phyloP scores from a whole-genome alignment of 306 rosid species.

The Rosa persica region DNA sequence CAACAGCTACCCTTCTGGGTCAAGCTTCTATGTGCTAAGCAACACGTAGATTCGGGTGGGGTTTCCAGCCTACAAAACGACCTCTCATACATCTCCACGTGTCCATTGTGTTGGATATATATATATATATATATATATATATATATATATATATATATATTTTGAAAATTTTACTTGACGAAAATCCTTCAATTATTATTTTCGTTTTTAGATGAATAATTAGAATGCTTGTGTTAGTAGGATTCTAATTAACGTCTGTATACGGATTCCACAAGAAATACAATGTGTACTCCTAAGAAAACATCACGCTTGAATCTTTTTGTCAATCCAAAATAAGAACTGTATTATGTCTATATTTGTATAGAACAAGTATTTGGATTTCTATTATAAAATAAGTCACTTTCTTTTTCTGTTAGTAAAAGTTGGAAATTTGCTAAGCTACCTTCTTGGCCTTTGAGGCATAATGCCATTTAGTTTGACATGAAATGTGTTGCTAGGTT shows the following conservation, averaged over 20 bases:
- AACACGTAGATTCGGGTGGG: background rate
- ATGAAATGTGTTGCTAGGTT: background rate
- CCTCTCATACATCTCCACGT: background rate
- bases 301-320: background rate
- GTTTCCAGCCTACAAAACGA: background rate
- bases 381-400: background rate
- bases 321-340: too few species aligned
- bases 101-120: background rate
- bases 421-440: background rate
- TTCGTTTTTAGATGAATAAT: background rate
- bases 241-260: background rate
- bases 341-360: too few species aligned
- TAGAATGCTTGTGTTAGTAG: background rate
- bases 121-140: too few species aligned
- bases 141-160: too few species aligned
- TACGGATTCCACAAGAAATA: background rate
- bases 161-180: background rate
- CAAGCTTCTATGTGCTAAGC: slow-evolving; percentile 1
- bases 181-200: too few species aligned
- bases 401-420: background rate
- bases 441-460: background rate
- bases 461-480: background rate
- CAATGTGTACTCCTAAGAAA: background rate
- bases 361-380: background rate
- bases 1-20: slow-evolving; percentile 8